Conservation (phyloP, 805 yeast species). For the Candida maris region DNA sequence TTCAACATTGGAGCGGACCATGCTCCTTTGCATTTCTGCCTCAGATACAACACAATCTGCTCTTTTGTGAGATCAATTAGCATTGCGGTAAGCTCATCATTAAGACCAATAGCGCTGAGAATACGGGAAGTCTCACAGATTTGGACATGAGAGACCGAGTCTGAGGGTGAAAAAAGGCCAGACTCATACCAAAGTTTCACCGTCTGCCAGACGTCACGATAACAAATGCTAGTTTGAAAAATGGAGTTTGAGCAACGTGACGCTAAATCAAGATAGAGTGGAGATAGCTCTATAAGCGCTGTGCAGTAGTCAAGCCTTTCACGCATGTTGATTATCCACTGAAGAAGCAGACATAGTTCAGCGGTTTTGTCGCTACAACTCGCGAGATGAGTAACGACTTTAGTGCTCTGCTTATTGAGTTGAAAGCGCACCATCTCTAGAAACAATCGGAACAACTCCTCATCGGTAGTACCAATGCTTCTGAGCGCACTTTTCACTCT, state of each 20-base stretch:
- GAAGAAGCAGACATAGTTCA: constrained; percentile 12
- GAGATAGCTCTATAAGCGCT: constrained; percentile 8
- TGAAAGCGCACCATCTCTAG: constrained; percentile 13
- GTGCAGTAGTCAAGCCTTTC: constrained; percentile 12
- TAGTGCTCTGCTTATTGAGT: constrained; percentile 13
- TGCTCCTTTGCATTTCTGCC: constrained; percentile 27
- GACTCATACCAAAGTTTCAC: constrained; percentile 14
- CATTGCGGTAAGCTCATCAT: constrained; percentile 23
- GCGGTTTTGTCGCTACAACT: not conserved
- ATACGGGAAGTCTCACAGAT: constrained; percentile 17
- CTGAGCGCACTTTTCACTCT: constrained; percentile 21
- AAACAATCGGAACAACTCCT: constrained; percentile 14
- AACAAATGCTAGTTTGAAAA: constrained; percentile 15
- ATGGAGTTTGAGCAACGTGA: constrained; percentile 22
- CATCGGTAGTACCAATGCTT: constrained; percentile 15
- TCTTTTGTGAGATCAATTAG: constrained; percentile 37
- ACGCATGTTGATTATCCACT: constrained; percentile 14
- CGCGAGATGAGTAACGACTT: constrained; percentile 2
- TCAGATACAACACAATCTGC: constrained; percentile 34
- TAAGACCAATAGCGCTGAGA: constrained; percentile 16
- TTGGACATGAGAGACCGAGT: constrained; percentile 8
- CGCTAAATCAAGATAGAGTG: constrained; percentile 15
- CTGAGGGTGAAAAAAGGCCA: constrained; percentile 12
- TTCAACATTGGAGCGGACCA: constrained; percentile 40
- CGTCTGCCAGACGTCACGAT: constrained; percentile 6